Evolutionary conservation across 2,329 filamentous ascomycete species (phyloP), one percentile per base, ranked within the genome.

Genomic region (Periconia macrospinosa): DNA sequence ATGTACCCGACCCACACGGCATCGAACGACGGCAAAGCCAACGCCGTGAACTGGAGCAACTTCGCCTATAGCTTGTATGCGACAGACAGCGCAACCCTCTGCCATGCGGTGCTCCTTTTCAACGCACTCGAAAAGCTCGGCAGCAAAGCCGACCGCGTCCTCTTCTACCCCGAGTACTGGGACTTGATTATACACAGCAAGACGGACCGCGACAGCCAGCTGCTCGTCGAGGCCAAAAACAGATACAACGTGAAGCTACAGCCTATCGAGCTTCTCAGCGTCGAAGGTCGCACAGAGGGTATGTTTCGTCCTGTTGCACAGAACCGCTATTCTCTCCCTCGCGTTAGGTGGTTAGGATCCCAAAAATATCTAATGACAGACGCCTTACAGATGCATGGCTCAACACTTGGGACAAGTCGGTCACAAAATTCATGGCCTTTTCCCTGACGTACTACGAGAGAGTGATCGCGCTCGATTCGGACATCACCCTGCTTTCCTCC

Each of bases 401-500:
- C 41, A 63, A 63, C 27, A 84, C 84, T 1, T 88, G 85, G 86
- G 82, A 84, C 52, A 81, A 83, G 35, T 85, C 83, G 2, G 85
- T 85, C 61, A 87, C 86, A 19, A 90, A 91, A 67, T 80, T 89
- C 33, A 79, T 88, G 18, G 85, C 86, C 2, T 90, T 89, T 66
- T 86, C 86, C 54, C 83, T 88, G 49, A 83, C 82, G 0, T 78
- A 86, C 51, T 90, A 89, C 66, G 72, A 79, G 18, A 78, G 83
- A 40, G 76, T 86, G 19, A 75, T 86, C 33, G 77, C 81, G 47
- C 72, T 86, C 44, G 83, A 90, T 67, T 87, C 86, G 9, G 87
- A 91, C 63, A 78, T 83, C 19, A 82, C 82, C 1, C 73, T 91
- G 2, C 78, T 88, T 11, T 60, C 86, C 54, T 73, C 78, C 19